Base-by-base conservation (phyloP, 305 asterid species). In the Fraxinus xanthoxyloides region DNA sequence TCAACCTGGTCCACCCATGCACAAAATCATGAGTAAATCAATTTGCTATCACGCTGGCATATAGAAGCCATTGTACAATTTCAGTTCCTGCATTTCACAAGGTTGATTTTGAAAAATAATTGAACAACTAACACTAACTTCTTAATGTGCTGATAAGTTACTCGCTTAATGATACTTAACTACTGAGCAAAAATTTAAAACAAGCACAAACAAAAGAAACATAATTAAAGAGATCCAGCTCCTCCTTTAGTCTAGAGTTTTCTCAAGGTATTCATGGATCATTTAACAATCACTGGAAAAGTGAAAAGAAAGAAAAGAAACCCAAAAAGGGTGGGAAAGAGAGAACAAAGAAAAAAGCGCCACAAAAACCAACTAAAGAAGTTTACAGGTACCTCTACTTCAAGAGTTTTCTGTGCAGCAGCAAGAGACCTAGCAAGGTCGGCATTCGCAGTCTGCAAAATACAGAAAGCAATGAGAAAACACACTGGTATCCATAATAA, bases 401-500 rank as follows among this genome's bases (percentile, higher is more conserved):
- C 95, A 85, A 95, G 93, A 86, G 86, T 90, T 90, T 92, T 91
- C 87, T 95, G 99, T 51, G 85, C 88, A 78, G 87, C 85, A 79
- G 99, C 99, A 46, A 95, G 90, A 77, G 97, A 90, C 89, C 91
- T 92, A 34, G 98, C 90, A 79, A 95, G 98, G 84, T 92, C 93
- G 78, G 98, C 99, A 91, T 93, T 94, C 54, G 81, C 89, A 36
- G 93, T 89, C 98, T 95, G 92, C 90, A 87, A 86, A 82, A 82
- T 8, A 82, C 83, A 77, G 80, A 75, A 85, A 78, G 77, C 21
- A 72, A 63, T 76, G 77, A 61, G 51, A 76, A 46, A 69, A 61
- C 67, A 17, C 56, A 56, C 3, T 36, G 24, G 30, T 40, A 63
- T 51, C 15, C 17, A 23, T 63, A 75, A 26, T 31, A 77, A 69